Percentiles rank a stretch among this genome's conserved stretches.
Evolutionary conservation across 805 yeast genomes (phyloP).

Genomic region (Diddensiella transvaalensis): DNA sequence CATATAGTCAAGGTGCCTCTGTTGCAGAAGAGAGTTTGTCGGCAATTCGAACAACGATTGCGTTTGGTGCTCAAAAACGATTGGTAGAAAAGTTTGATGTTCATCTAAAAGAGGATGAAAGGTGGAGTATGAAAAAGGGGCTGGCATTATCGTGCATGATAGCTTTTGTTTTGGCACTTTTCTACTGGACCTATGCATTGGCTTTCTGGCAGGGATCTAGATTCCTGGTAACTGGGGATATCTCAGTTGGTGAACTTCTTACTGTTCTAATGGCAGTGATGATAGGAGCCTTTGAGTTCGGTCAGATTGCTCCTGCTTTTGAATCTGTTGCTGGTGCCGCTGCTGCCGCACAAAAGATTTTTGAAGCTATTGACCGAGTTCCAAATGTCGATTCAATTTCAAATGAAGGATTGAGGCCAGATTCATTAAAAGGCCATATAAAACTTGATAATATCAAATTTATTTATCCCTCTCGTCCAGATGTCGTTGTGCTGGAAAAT

Average conservation of each 20-base stretch:
- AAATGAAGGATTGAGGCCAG: conserved; percentile 27
- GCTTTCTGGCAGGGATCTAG: conserved; percentile 44
- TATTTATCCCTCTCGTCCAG: conserved; percentile 76
- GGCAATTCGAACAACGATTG: conserved; percentile 39
- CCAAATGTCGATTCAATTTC: conserved; percentile 37
- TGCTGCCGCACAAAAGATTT: conserved; percentile 39
- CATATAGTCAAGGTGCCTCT: conserved; percentile 33
- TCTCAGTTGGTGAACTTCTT: conserved; percentile 35
- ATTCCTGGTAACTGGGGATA: conserved; percentile 31
- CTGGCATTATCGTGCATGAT: conserved; percentile 34
- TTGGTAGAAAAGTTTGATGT: conserved; percentile 33
- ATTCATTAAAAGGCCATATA: conserved; percentile 57
- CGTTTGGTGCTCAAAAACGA: conserved; percentile 40
- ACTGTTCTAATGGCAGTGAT: conserved; percentile 39
- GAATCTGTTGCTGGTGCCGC: conserved; percentile 37
- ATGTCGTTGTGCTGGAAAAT: conserved; percentile 74
- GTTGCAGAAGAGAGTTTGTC: conserved; percentile 41
- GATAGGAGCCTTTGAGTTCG: conserved; percentile 42
- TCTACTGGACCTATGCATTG: conserved; percentile 38
- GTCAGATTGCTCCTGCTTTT: conserved; percentile 40
- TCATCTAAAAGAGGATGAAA: conserved; percentile 27
- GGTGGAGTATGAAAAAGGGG: conserved; percentile 28
- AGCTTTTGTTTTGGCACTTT: conserved; percentile 34
- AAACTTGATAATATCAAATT: conserved; percentile 79
- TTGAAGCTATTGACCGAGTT: conserved; percentile 42